A percentile compares a stretch with the other conserved stretches of the same genome.
phyloP scores from a whole-genome alignment of 495 filamentous ascomycete genomes.

The Umbilicaria muhlenbergii region DNA sequence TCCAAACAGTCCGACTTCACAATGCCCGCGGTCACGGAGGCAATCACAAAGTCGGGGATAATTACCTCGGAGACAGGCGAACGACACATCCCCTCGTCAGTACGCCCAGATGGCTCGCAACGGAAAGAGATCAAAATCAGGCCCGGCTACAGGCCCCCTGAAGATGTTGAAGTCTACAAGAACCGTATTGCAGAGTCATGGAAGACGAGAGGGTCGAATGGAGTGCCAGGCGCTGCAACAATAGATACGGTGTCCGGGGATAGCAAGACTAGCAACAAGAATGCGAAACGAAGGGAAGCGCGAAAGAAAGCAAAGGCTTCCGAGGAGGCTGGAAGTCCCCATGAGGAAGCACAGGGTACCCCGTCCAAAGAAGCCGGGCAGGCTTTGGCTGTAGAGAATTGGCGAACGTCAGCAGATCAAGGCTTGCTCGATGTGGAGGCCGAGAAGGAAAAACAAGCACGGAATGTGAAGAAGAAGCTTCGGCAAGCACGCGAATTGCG shows the following conservation, averaged over 20 bases:
- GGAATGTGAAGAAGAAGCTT: slow-evolving; percentile 91
- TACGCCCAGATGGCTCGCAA: slow-evolving; percentile 72
- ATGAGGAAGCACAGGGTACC: slow-evolving; percentile 24
- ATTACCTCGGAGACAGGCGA: slow-evolving; percentile 55
- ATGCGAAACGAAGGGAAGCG: slow-evolving; percentile 83
- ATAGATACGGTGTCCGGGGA: slow-evolving; percentile 35
- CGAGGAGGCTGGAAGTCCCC: slow-evolving; percentile 20
- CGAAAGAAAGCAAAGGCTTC: slow-evolving; percentile 68
- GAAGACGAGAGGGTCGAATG: slow-evolving; percentile 56
- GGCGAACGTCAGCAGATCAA: slow-evolving; percentile 7
- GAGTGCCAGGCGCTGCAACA: slow-evolving; percentile 66
- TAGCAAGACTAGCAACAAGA: slow-evolving; percentile 51
- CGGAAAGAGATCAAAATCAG: slow-evolving; percentile 85
- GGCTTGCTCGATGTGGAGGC: slow-evolving; percentile 42
- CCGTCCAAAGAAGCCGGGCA: slow-evolving; percentile 19
- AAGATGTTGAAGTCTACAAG: slow-evolving; percentile 94
- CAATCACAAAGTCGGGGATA: slow-evolving; percentile 46
- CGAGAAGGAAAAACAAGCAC: slow-evolving; percentile 83
- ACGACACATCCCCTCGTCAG: slow-evolving; percentile 74
- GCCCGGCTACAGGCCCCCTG: slow-evolving; percentile 85
- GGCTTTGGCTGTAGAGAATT: slow-evolving; percentile 14
- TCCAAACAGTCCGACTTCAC: not conserved
- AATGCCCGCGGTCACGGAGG: too few relatives aligned
- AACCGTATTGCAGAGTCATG: slow-evolving; percentile 78
- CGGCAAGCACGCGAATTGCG: slow-evolving; percentile 81